These are phyloP conservation scores for Podospora appendiculata DNA, from an alignment of 495 filamentous ascomycete genomes.

Conservation along the genomic window DNA sequence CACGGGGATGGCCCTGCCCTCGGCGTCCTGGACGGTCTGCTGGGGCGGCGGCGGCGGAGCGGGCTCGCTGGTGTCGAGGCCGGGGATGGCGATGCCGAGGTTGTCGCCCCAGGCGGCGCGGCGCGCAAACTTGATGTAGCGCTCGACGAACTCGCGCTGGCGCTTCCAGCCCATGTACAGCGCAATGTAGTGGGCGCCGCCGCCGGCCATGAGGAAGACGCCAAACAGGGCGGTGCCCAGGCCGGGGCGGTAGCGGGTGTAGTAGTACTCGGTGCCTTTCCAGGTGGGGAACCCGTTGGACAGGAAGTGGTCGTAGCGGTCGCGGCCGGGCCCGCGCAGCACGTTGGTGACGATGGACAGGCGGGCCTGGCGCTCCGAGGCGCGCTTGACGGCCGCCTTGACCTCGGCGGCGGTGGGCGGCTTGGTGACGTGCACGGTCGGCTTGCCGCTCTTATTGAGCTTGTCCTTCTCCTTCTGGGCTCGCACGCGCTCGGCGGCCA, in stretches of 20 bases:
- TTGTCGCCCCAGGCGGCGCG: constrained; percentile 74
- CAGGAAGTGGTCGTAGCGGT: constrained; percentile 94
- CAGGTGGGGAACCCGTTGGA: constrained; percentile 89
- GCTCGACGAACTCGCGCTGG: constrained; percentile 80
- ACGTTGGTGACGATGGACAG: constrained; percentile 78
- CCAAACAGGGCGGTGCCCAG: constrained; percentile 75
- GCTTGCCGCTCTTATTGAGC: constrained; percentile 45
- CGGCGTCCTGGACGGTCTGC: constrained; percentile 39
- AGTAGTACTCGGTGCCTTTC: constrained; percentile 98
- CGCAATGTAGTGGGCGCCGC: constrained; percentile 75
- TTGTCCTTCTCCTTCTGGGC: constrained; percentile 44
- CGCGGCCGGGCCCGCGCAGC: constrained; percentile 67
- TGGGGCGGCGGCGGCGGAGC: constrained; percentile 19
- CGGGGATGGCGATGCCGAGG: constrained; percentile 40
- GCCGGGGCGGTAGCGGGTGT: constrained; percentile 84
- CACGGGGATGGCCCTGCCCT: constrained; percentile 43
- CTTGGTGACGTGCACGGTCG: constrained; percentile 60
- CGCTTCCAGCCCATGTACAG: constrained; percentile 79
- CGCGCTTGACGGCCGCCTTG: constrained; percentile 63
- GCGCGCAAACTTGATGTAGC: constrained; percentile 85
- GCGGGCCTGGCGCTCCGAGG: constrained; percentile 70
- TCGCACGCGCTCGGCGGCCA: constrained; percentile 64
- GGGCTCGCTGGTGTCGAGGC: constrained; percentile 44
- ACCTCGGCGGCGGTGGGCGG: constrained; percentile 66
- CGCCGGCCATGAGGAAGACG: constrained; percentile 77